Percentiles rank a stretch among this genome's conserved stretches.
These are phyloP conservation scores for Dendrobium chrysotoxum DNA, from an alignment of 106 monocot species.

Conservation along the genomic window DNA sequence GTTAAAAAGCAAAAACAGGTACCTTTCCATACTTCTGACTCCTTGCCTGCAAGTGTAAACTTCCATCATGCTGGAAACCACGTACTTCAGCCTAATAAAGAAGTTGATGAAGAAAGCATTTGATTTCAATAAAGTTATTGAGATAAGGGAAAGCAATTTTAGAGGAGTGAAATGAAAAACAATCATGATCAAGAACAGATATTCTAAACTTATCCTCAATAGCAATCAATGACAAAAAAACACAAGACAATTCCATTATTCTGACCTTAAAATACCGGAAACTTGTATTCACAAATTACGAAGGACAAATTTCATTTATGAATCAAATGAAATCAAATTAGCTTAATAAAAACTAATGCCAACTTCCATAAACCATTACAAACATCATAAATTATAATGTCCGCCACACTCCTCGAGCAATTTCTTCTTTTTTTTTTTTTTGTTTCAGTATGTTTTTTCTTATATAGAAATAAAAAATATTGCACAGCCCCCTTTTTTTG, in stretches of 20 bases:
- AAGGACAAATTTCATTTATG: neutral
- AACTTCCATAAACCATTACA: no score
- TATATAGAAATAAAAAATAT: no score
- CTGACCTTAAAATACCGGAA: no score
- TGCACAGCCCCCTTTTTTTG: no score
- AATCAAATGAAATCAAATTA: neutral
- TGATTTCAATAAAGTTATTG: neutral
- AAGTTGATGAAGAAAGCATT: neutral
- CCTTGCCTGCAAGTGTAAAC: slow-evolving; percentile 92
- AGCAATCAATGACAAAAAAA: neutral
- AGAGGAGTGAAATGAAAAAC: neutral
- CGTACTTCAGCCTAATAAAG: slow-evolving; percentile 88
- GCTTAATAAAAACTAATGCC: no score
- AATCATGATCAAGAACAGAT: neutral
- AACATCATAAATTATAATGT: no score
- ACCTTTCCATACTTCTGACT: slow-evolving; percentile 99
- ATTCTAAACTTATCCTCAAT: neutral
- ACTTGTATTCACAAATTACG: no score
- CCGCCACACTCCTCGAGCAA: no score
- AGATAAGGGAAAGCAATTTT: neutral
- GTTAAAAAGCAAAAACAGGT: neutral
- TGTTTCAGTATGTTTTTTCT: no score
- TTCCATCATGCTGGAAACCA: slow-evolving; percentile 96
- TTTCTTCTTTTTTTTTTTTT: no score
- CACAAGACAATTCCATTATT: neutral